These are phyloP conservation scores for Neurospora sp. DNA, from an alignment of 2,329 filamentous ascomycete species.

Conservation along the genomic window DNA sequence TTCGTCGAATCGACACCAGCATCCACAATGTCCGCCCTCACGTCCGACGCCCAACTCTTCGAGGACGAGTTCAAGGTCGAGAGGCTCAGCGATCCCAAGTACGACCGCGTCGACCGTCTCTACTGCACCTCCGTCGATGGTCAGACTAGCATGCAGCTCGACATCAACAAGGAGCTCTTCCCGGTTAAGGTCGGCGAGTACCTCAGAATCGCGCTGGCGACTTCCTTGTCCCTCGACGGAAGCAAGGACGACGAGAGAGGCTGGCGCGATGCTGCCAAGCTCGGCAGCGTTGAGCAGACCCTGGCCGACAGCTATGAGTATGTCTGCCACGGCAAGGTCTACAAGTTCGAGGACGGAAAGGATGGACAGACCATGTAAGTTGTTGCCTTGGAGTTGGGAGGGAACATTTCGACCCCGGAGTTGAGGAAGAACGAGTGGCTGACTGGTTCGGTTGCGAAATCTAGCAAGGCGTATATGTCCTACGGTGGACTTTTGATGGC, in stretches of 20 bases:
- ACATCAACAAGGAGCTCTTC: conserved; percentile 92
- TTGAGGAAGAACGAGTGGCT: neutral
- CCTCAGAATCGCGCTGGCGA: conserved; percentile 73
- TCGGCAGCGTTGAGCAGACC: conserved; percentile 43
- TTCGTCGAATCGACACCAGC: neutral
- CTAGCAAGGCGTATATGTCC: conserved; percentile 84
- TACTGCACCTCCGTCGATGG: conserved; percentile 62
- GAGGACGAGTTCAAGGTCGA: conserved; percentile 85
- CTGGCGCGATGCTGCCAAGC: conserved; percentile 67
- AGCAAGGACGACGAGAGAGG: conserved; percentile 65
- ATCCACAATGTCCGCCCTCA: conserved; percentile 37
- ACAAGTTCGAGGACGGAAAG: conserved; percentile 72
- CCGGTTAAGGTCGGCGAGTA: conserved; percentile 65
- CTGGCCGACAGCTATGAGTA: conserved; percentile 78
- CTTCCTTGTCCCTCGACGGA: conserved; percentile 79
- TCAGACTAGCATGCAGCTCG: conserved; percentile 69
- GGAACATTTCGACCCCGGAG: neutral
- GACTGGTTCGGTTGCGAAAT: conserved; percentile 1
- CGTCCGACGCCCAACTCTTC: conserved; percentile 85
- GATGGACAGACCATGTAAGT: conserved; percentile 80
- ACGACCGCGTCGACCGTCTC: conserved; percentile 89
- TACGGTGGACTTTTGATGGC: conserved; percentile 89
- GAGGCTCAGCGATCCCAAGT: conserved; percentile 72
- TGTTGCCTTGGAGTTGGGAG: neutral
- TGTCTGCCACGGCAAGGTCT: conserved; percentile 81